These are phyloP conservation scores for Penicillium robsamsonii DNA, from an alignment of 495 filamentous ascomycete genomes.

Conservation along the genomic window DNA sequence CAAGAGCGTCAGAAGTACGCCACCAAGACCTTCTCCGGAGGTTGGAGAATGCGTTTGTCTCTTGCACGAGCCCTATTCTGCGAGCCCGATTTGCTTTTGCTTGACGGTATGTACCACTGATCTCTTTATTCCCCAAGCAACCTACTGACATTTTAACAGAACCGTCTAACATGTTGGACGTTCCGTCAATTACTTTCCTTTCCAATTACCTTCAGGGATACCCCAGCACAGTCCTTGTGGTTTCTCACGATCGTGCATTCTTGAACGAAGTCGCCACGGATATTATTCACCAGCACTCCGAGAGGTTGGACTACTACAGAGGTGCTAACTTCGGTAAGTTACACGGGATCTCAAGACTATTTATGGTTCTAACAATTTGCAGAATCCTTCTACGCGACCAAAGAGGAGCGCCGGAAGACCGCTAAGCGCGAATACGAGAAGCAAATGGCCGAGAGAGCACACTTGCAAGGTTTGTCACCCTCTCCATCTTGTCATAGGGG, in stretches of 20 bases:
- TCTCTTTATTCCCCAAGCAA: neutral
- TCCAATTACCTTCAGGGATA: conserved; percentile 94
- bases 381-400: conserved; percentile 96
- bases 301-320: conserved; percentile 97
- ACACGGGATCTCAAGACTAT: neutral
- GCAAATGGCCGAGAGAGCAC: conserved; percentile 89
- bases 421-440: conserved; percentile 98
- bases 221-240: conserved; percentile 91
- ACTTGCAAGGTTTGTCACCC: conserved; percentile 60
- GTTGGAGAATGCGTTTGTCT: conserved; percentile 98
- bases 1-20: conserved; percentile 86
- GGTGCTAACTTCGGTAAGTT: conserved; percentile 79
- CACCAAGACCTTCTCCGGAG: conserved; percentile 97
- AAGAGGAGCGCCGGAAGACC: conserved; percentile 94
- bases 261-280: conserved; percentile 99
- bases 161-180: conserved; percentile 99
- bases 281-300: conserved; percentile 98
- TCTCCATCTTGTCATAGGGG: neutral
- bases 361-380: conserved; percentile 20
- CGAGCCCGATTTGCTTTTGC: conserved; percentile 92
- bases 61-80: conserved; percentile 95
- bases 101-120: conserved; percentile 59
- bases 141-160: conserved; percentile 50
- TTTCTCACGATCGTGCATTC: conserved; percentile 98
- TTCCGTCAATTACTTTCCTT: conserved; percentile 98